Conservation (phyloP, 768 basidiomycete species). For the Dentipellis fragilis region DNA sequence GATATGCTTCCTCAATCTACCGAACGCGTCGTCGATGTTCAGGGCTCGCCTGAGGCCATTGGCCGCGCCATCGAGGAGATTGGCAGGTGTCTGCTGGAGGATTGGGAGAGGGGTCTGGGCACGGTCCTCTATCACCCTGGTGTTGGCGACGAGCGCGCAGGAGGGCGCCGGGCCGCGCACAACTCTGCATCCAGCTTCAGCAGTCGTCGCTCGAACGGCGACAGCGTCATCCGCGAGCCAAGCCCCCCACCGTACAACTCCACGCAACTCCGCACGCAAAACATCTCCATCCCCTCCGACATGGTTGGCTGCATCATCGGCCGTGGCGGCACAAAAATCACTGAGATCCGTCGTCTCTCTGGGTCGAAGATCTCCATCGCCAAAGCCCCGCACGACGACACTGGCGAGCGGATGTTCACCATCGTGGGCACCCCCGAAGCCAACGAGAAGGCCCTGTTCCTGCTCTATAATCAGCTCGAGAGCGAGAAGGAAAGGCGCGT, state of each 20-base stretch:
- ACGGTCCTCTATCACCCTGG: conserved; percentile 96
- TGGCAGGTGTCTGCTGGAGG: conserved; percentile 88
- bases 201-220: conserved; percentile 60
- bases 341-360: conserved; percentile 95
- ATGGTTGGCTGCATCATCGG: conserved; percentile 99
- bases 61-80: conserved; percentile 93
- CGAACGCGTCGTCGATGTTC: conserved; percentile 96
- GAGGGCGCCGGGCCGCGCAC: conserved; percentile 40
- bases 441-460: conserved; percentile 95
- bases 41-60: conserved; percentile 88
- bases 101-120: conserved; percentile 90
- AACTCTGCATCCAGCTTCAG: conserved; percentile 38
- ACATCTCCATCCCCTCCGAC: conserved; percentile 97
- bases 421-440: conserved; percentile 94
- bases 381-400: conserved; percentile 98
- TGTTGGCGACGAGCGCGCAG: conserved; percentile 59
- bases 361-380: conserved; percentile 98
- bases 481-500: conserved; percentile 93
- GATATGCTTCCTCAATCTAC: conserved; percentile 99
- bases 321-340: conserved; percentile 95
- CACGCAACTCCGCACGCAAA: conserved; percentile 78
- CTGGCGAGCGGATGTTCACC: conserved; percentile 99
- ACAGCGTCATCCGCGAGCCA: conserved; percentile 35
- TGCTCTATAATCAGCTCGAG: conserved; percentile 94
- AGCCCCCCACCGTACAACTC: conserved; percentile 44